Base-by-base conservation (phyloP, 768 basidiomycete genomes). In the Auriscalpium orientale region DNA sequence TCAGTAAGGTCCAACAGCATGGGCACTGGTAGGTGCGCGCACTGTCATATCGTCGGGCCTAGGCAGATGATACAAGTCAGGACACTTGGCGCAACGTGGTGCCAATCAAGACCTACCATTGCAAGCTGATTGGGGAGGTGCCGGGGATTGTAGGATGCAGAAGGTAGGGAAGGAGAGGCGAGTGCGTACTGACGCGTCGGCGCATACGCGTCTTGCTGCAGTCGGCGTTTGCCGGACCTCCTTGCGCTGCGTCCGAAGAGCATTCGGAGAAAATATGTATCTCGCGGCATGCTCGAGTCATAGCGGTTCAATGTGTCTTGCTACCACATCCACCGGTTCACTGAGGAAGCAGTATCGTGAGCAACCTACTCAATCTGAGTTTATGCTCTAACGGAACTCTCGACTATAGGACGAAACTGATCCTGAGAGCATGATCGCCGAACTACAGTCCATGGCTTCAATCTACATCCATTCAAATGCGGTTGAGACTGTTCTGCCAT, bases 41-140 rank as follows among this genome's bases (percentile, higher is more conserved):
- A 95, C 93, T 95, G 71, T 95, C 93, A 71, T 95, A 95, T 77
- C 93, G 81, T 81, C 93, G 85, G 65, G 93, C 90, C 93, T 93
- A 22, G 0, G 35, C 1, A 50, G 36, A 10, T 2, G n/a, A 53
- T 37, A 21, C 45, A 18, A 44, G 10, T 54, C 33, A 58, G 45
- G 9, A 20, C 16, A 6, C 21, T 16, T 7, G n/a, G n/a, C 2
- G 21, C 20, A 1, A 20, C n/a, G 12, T 11, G 47, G 3, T 36
- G 4, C 18, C 49, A 20, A 40, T 21, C 8, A 35, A 11, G 12
- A 54, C 59, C 46, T 13, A 60, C 59, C 59, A 60, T 60, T 36
- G 6, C 51, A 9, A 44, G 43, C 43, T 44, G 1, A 44, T 15
- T 16, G 43, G 3, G 43, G 16, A 44, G 43, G 45, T 53, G 15